A percentile compares a stretch with the other conserved stretches of the same genome.
These are phyloP conservation scores for Xylariaceae sp. DNA, from an alignment of 2,329 filamentous ascomycete species.

Conservation along the genomic window DNA sequence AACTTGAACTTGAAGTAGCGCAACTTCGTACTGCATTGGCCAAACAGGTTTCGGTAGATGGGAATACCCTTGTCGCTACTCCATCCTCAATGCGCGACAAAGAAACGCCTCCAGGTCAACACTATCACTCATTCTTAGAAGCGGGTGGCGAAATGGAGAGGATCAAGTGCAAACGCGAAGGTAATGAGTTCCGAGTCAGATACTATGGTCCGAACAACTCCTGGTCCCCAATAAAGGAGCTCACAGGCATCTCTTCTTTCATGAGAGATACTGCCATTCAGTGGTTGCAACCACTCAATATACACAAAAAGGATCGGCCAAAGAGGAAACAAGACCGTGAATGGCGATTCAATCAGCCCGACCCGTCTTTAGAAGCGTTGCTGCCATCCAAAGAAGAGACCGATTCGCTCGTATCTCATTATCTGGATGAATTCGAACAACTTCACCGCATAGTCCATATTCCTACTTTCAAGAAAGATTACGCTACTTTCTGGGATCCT, in stretches of 20 bases:
- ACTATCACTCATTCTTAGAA: conserved; percentile 26
- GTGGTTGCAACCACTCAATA: conserved; percentile 56
- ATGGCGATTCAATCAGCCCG: conserved; percentile 43
- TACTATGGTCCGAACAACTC: conserved; percentile 60
- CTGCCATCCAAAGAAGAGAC: conserved; percentile 46
- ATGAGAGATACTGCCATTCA: conserved; percentile 61
- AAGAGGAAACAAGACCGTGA: conserved; percentile 52
- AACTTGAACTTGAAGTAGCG: conserved; percentile 55
- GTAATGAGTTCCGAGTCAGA: conserved; percentile 56
- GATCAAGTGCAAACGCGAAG: conserved; percentile 38
- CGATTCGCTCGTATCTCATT: conserved; percentile 47
- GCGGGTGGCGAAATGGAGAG: conserved; percentile 23
- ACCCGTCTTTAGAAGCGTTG: conserved; percentile 47
- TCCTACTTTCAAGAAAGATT: conserved; percentile 54
- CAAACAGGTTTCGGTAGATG: conserved; percentile 46
- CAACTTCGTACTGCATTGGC: conserved; percentile 52
- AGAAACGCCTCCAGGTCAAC: conserved; percentile 32
- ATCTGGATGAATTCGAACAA: conserved; percentile 53
- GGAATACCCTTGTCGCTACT: conserved; percentile 48
- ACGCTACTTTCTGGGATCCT: conserved; percentile 52
- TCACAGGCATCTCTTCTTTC: conserved; percentile 53
- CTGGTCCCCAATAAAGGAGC: conserved; percentile 56
- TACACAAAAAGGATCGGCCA: conserved; percentile 53
- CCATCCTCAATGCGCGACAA: conserved; percentile 44
- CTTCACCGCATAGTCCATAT: conserved; percentile 57